Evolutionary conservation across 768 basidiomycete genomes (phyloP), one percentile per base, ranked within the genome.

Genomic region (Cystofilobasidium macerans): DNA sequence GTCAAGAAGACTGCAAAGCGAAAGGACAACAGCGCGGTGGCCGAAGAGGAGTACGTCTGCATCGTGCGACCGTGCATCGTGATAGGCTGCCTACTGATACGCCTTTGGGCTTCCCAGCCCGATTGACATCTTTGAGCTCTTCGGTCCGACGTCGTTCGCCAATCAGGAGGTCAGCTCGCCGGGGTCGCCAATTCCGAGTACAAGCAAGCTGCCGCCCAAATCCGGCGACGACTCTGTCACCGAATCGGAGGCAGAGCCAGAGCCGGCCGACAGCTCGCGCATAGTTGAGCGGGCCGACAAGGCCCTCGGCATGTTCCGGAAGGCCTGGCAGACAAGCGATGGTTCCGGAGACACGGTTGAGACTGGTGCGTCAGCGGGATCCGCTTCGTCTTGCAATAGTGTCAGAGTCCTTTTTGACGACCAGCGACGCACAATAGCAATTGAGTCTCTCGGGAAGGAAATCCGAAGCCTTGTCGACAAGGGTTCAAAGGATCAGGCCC

Each of bases 1-100:
- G 7, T 14, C 42, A 57, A 43, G 38, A 33, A 67, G 32, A 83
- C 87, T 24, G 83, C 85, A 1, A 87, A 88, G 78, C 82, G 70
- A 67, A 63, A 65, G 14, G 62, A 57, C 2, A 71, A 72, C 35
- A 71, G 73, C 58, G 73, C 67, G 5, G 76, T 75, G 80, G 81
- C 36, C 77, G 78, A 24, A 80, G 77, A 70, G 73, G 79, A 48
- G 67, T 73, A 70, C 53, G 63, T 57, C 42, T 30, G 36, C 36
- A 7, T n/a, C n/a, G n/a, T n/a, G n/a, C n/a, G n/a, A n/a, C n/a
- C n/a, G n/a, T n/a, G n/a, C n/a, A n/a, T n/a, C n/a, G n/a, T n/a
- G n/a, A n/a, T n/a, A n/a, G n/a, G n/a, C 33, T 26, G 35, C 26
- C 26, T 40, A n/a, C n/a, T n/a, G n/a, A n/a, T n/a, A n/a, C n/a